Evolutionary conservation across 2,329 filamentous ascomycete species (phyloP).

Genomic region (Stenocarpella maydis): DNA sequence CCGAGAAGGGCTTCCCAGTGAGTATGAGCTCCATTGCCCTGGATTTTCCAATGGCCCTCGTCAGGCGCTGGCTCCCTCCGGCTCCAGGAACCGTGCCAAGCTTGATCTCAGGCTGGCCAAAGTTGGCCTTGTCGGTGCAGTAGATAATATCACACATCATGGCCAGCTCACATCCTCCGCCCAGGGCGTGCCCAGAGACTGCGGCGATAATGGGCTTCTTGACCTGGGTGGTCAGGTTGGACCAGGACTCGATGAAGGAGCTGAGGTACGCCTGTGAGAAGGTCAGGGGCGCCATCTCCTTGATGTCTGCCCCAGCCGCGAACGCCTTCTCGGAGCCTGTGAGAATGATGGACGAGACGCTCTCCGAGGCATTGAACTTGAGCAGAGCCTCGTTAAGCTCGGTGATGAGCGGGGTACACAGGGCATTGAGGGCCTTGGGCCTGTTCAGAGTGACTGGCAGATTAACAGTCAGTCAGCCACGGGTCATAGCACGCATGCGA

Average conservation of each 20-base stretch:
- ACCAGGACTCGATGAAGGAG: constrained; percentile 97
- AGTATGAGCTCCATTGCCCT: constrained; percentile 92
- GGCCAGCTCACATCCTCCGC: constrained; percentile 94
- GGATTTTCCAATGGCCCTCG: constrained; percentile 81
- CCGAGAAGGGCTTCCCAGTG: constrained; percentile 84
- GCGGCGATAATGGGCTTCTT: constrained; percentile 96
- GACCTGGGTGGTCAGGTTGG: constrained; percentile 79
- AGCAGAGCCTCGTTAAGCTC: constrained; percentile 85
- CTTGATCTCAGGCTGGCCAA: constrained; percentile 97
- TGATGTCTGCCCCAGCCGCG: constrained; percentile 96
- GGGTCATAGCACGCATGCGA: background rate
- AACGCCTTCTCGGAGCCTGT: constrained; percentile 92
- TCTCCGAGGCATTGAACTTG: constrained; percentile 73
- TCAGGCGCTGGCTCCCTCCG: constrained; percentile 89
- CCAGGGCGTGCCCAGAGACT: constrained; percentile 92
- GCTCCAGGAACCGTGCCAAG: constrained; percentile 91
- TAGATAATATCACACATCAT: constrained; percentile 98
- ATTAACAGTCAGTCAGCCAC: constrained; percentile 9
- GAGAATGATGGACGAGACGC: constrained; percentile 80
- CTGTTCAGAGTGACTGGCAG: constrained; percentile 85
- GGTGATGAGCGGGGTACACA: constrained; percentile 87
- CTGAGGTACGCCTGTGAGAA: constrained; percentile 87
- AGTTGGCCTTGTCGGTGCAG: constrained; percentile 84
- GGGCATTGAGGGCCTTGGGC: constrained; percentile 93
- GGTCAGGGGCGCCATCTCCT: constrained; percentile 94